Percentiles rank a stretch among this genome's conserved stretches.
phyloP scores from a whole-genome alignment of 805 yeast genomes.

The Ogataea nakhonphanomensis region DNA sequence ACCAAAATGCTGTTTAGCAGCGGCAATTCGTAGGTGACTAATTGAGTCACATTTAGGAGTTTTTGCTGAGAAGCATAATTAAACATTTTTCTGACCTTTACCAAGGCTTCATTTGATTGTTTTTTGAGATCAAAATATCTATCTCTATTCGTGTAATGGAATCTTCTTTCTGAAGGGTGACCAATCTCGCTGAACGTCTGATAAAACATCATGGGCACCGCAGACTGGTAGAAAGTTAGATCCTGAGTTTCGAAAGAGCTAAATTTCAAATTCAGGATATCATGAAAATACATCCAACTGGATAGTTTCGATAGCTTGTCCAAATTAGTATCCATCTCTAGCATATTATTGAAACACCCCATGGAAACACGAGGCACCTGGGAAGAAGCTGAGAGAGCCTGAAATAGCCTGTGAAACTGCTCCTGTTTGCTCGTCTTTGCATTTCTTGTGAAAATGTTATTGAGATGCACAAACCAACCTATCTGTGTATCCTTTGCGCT shows the following conservation, averaged over 20 bases:
- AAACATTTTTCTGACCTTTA: slow-evolving; percentile 20
- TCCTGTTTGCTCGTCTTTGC: slow-evolving; percentile 43
- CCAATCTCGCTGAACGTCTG: slow-evolving; percentile 59
- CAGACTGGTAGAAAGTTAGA: slow-evolving; percentile 42
- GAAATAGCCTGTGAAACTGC: slow-evolving; percentile 46
- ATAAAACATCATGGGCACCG: slow-evolving; percentile 60
- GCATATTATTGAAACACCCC: slow-evolving; percentile 67
- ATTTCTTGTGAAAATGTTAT: slow-evolving; percentile 54
- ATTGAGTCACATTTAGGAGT: slow-evolving; percentile 31
- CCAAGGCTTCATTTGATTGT: slow-evolving; percentile 34
- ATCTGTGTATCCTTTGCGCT: slow-evolving; percentile 55
- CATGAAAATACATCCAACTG: slow-evolving; percentile 78
- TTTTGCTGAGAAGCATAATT: slow-evolving; percentile 13
- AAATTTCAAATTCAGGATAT: slow-evolving; percentile 46
- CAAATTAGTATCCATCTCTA: slow-evolving; percentile 62
- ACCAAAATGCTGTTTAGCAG: slow-evolving; percentile 17
- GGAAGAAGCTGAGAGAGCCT: slow-evolving; percentile 44
- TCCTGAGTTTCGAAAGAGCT: slow-evolving; percentile 42
- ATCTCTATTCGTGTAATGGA: slow-evolving; percentile 33
- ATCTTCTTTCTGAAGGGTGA: slow-evolving; percentile 25
- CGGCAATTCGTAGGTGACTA: slow-evolving; percentile 25
- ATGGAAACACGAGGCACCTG: slow-evolving; percentile 60
- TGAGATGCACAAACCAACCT: slow-evolving; percentile 67
- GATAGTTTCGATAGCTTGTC: slow-evolving; percentile 56
- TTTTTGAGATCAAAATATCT: slow-evolving; percentile 37